phyloP scores from a whole-genome alignment of 257 asterid genomes.

The Ligustrum vulgare region DNA sequence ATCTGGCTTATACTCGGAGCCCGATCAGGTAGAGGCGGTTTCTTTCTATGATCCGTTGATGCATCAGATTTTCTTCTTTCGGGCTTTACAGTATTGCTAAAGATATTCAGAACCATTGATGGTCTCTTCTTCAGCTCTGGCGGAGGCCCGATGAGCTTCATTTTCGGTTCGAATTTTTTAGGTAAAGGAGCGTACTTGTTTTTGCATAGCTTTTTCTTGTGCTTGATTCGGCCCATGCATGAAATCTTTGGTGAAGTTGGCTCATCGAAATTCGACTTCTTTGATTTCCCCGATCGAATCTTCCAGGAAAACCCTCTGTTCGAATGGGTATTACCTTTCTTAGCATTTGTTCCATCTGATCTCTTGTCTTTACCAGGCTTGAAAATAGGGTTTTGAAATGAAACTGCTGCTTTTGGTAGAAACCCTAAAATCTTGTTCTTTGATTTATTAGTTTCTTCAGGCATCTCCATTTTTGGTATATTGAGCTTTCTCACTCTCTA shows the following conservation, averaged over 20 bases:
- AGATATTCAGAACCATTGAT: conserved; percentile 3
- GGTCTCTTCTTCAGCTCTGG: not conserved
- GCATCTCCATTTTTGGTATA: conserved; percentile 10
- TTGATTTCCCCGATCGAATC: not conserved
- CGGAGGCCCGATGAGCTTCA: conserved; percentile 27
- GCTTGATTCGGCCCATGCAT: conserved; percentile 24
- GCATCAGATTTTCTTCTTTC: conserved; percentile 39
- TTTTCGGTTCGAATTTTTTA: conserved; percentile 17
- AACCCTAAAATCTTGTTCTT: conserved; percentile 15
- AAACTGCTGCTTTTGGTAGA: conserved; percentile 9
- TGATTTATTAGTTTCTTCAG: not conserved
- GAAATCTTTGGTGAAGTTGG: conserved; percentile 21
- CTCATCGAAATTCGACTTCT: not conserved
- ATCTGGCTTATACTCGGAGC: conserved; percentile 50
- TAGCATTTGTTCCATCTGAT: not conserved
- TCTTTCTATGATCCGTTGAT: conserved; percentile 6
- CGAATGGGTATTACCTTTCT: not conserved
- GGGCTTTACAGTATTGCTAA: not conserved
- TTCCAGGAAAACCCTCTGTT: not conserved
- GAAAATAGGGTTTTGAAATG: conserved; percentile 1
- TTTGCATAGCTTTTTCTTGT: conserved; percentile 2
- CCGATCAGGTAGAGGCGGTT: conserved; percentile 30
- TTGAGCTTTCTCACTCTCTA: too few species aligned
- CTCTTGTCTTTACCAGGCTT: conserved; percentile 1
- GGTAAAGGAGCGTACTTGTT: conserved; percentile 16